Evolutionary conservation across 2,329 filamentous ascomycete genomes (phyloP).

Genomic region (Diaporthe sp.): DNA sequence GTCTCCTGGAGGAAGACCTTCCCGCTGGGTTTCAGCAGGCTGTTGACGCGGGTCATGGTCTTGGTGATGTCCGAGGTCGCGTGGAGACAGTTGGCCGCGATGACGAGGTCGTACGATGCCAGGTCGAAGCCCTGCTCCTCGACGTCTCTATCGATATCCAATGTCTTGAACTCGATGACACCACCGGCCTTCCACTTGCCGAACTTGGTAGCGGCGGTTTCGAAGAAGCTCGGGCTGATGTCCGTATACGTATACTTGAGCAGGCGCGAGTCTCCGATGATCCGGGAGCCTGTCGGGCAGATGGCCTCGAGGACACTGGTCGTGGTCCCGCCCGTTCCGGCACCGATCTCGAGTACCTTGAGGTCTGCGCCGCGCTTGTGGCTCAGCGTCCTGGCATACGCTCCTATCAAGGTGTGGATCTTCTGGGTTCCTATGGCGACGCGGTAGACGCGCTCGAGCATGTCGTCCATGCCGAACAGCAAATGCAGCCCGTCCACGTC

Average conservation of each 20-base stretch:
- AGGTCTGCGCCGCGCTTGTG: slow-evolving; percentile 41
- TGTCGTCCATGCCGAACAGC: slow-evolving; percentile 38
- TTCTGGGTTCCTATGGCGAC: slow-evolving; percentile 36
- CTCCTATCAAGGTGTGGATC: slow-evolving; percentile 39
- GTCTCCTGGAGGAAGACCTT: slow-evolving; percentile 48
- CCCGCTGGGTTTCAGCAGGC: slow-evolving; percentile 53
- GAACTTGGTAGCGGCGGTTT: slow-evolving; percentile 49
- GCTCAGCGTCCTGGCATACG: slow-evolving; percentile 29
- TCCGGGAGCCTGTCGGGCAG: slow-evolving; percentile 32
- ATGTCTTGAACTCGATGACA: slow-evolving; percentile 48
- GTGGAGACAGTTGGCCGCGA: slow-evolving; percentile 51
- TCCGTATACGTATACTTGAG: slow-evolving; percentile 43
- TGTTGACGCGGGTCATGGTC: slow-evolving; percentile 48
- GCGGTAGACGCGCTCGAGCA: slow-evolving; percentile 37
- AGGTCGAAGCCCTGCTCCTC: slow-evolving; percentile 50
- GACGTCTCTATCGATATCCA: slow-evolving; percentile 49
- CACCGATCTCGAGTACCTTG: slow-evolving; percentile 40
- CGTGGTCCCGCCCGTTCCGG: slow-evolving; percentile 37
- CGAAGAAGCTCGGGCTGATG: slow-evolving; percentile 37
- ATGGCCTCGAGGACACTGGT: slow-evolving; percentile 34
- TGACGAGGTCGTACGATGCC: slow-evolving; percentile 50
- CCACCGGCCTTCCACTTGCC: slow-evolving; percentile 42
- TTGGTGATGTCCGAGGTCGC: slow-evolving; percentile 45
- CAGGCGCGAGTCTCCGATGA: slow-evolving; percentile 33
- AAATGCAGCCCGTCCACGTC: slow-evolving; percentile 37